These are phyloP conservation scores for Aureobasidium sp. DNA, from an alignment of 2,329 filamentous ascomycete species.

Conservation along the genomic window DNA sequence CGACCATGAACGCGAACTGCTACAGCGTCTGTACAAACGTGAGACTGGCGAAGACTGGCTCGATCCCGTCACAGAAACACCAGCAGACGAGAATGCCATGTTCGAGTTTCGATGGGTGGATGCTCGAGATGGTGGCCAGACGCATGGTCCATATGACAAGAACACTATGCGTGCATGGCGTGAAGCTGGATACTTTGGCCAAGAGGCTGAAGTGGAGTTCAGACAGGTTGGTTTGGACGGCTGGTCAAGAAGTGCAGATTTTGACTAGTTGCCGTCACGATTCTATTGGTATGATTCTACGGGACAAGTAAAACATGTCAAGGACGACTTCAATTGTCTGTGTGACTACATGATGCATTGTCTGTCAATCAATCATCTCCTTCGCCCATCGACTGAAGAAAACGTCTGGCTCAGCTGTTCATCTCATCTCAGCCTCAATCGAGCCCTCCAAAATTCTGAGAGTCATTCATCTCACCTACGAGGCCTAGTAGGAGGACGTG, in stretches of 20 bases:
- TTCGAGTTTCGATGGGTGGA: constrained; percentile 96
- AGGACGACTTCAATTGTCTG: background rate
- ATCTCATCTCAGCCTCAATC: background rate
- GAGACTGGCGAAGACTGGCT: constrained; percentile 87
- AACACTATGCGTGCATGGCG: constrained; percentile 86
- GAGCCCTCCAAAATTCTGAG: too few relatives aligned
- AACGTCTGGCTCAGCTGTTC: background rate
- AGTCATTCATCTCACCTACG: background rate
- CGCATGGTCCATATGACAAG: constrained; percentile 82
- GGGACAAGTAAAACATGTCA: background rate
- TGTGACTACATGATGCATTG: background rate
- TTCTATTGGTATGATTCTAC: background rate
- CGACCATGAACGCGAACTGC: constrained; percentile 74
- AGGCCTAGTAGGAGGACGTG: background rate
- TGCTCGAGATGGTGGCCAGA: constrained; percentile 68
- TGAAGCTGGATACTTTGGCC: constrained; percentile 81
- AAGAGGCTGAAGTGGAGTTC: constrained; percentile 62
- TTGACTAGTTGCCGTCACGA: constrained; percentile 1
- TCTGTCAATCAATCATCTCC: background rate
- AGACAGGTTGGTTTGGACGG: constrained; percentile 35
- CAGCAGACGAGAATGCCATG: constrained; percentile 8
- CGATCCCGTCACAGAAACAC: constrained; percentile 27
- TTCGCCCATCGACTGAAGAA: background rate
- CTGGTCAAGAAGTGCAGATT: constrained; percentile 38
- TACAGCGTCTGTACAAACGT: constrained; percentile 73